phyloP scores from a whole-genome alignment of 2,329 filamentous ascomycete species.

The Colletotrichum karsti region DNA sequence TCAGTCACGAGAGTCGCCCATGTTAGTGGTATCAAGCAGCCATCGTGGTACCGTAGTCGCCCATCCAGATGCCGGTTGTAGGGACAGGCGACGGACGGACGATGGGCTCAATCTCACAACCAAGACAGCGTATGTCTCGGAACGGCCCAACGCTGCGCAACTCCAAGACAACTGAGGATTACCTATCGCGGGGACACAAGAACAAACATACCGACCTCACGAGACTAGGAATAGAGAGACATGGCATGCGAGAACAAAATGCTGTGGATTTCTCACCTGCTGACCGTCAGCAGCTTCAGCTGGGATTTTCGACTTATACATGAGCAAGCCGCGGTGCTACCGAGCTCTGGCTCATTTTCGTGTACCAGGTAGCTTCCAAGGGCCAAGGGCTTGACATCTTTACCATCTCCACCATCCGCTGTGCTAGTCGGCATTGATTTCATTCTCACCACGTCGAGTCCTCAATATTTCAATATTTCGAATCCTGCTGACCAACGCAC shows the following conservation, averaged over 20 bases:
- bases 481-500: not conserved
- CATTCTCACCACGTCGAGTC: not conserved
- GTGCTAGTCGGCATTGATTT: not conserved
- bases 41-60: not conserved
- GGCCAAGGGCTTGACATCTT: not conserved
- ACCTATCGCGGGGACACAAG: not conserved
- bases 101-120: not conserved
- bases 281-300: conserved; percentile 1
- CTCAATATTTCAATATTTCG: not conserved
- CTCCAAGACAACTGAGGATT: not conserved
- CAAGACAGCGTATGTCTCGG: not conserved
- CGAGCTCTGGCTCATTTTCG: conserved; percentile 6
- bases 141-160: not conserved
- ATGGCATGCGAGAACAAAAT: not conserved
- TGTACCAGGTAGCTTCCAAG: not conserved
- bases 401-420: not conserved
- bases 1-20: not conserved
- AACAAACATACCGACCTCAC: not conserved
- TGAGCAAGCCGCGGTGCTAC: conserved; percentile 2
- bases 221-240: not conserved
- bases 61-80: not conserved
- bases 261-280: not conserved
- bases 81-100: not conserved
- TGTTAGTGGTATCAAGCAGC: not conserved
- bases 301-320: not conserved